Base-by-base conservation (phyloP, 2,329 filamentous ascomycete genomes). In the Aspergillus sojae region DNA sequence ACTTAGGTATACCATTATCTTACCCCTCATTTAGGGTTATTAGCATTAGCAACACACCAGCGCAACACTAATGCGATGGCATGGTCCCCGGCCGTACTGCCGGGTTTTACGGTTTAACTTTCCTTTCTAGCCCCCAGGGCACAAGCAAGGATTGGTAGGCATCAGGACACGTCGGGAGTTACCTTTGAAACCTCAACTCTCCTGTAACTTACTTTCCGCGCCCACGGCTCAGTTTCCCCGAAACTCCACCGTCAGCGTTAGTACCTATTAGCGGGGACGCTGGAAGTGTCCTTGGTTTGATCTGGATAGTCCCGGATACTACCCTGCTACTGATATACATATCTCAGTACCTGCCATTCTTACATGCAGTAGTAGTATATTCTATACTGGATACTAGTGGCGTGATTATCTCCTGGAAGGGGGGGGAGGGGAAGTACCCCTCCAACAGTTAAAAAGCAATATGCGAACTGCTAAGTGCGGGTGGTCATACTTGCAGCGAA, bases 21-120 rank as follows among this genome's bases (percentile, higher is more conserved):
- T 52, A 52, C 48, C 48, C 48, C 48, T 52, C 48, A 52, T 34
- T 52, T 52, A 52, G 48, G 48, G 48, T 52, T 52, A 32, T 12
- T 52, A 32, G 28, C 19, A 28, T 28, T 28, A 28, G 26, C 26
- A 28, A 28, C 60, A 64, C 62, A 63, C 60, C 58, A 61, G 67
- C 61, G 64, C 39, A 41, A 34, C 67, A 63, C 70, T 70, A 73
- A 70, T 57, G 69, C 68, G 68, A 67, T 72, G 69, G 72, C 69
- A 73, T 68, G 67, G 68, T 65, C 70, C 67, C 19, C 28, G 68
- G 72, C 72, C 72, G 67, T 57, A 55, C 66, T 72, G 65, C 62
- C 71, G 72, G 70, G 69, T 70, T 65, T 60, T n/a, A 36, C 58
- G 62, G 60, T 69, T 74, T 74, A 64, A 53, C 55, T 64, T 65